phyloP scores from a whole-genome alignment of 2,329 filamentous ascomycete genomes.

The Fusarium burgessii region DNA sequence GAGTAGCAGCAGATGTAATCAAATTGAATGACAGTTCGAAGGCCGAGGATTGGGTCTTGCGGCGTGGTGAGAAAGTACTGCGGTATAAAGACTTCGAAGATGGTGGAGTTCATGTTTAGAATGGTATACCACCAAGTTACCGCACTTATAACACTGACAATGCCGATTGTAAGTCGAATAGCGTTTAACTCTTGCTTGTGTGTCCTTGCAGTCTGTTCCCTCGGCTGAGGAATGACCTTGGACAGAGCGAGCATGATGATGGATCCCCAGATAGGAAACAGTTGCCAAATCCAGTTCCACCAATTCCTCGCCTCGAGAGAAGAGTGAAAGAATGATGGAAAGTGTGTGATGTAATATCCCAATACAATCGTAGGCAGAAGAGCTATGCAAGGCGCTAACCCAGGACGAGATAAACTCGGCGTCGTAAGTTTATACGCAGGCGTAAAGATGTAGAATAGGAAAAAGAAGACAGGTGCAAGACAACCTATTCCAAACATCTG shows the following conservation, averaged over 20 bases:
- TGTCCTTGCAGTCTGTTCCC: rapidly evolving
- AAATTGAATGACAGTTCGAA: constrained; percentile 46
- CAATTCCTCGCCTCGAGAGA: constrained; percentile 42
- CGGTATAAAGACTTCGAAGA: constrained; percentile 40
- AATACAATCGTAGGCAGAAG: constrained; percentile 36
- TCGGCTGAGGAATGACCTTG: neutral
- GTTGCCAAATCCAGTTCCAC: constrained; percentile 51
- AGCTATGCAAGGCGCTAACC: constrained; percentile 16
- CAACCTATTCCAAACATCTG: constrained; percentile 43
- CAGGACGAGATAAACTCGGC: constrained; percentile 11
- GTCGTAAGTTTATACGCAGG: constrained; percentile 31
- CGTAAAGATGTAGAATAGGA: constrained; percentile 36
- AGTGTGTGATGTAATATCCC: constrained; percentile 37
- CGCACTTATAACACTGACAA: constrained; percentile 12
- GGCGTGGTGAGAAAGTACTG: constrained; percentile 40
- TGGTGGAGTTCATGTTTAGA: neutral
- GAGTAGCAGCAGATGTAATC: constrained; percentile 44
- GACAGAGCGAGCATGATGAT: constrained; percentile 28
- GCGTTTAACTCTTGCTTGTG: neutral
- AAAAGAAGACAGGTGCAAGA: constrained; percentile 43
- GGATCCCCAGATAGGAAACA: constrained; percentile 46
- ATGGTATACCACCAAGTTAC: constrained; percentile 40
- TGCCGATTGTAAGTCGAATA: constrained; percentile 7
- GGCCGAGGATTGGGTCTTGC: constrained; percentile 5
- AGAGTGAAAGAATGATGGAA: constrained; percentile 37